These are phyloP conservation scores for Babesia ovis DNA, from an alignment of 169 alveolate genomes.

Conservation along the genomic window DNA sequence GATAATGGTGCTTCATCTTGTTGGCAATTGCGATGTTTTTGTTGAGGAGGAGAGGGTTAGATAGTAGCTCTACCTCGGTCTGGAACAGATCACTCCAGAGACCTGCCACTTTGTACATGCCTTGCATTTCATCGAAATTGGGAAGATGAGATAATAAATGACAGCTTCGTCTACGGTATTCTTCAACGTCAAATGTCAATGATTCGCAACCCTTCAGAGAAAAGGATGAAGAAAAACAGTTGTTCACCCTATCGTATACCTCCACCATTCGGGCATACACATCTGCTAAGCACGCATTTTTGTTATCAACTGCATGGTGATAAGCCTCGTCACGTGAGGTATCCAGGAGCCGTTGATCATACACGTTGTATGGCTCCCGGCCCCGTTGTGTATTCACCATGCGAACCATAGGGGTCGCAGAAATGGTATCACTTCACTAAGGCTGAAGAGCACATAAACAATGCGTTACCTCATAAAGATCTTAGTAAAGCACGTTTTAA, in stretches of 20 bases:
- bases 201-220: slow-evolving; percentile 26
- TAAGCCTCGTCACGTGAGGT: background rate
- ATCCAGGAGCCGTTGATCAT: background rate
- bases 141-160: slow-evolving; percentile 47
- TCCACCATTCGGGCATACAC: slow-evolving; percentile 9
- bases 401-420: background rate
- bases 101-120: slow-evolving; percentile 44
- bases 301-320: background rate
- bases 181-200: slow-evolving; percentile 28
- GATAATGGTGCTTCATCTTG: slow-evolving; percentile 12
- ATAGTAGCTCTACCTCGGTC: slow-evolving; percentile 42
- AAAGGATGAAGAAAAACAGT: slow-evolving; percentile 9
- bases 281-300: background rate
- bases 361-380: background rate
- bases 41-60: slow-evolving; percentile 34
- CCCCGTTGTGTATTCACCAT: background rate
- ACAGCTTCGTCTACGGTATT: slow-evolving; percentile 12
- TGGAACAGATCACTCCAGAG: slow-evolving; percentile 64
- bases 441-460: too few relatives aligned
- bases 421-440: too few relatives aligned
- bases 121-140: slow-evolving; percentile 45
- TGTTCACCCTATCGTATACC: slow-evolving; percentile 25
- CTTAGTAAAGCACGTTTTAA: too few relatives aligned
- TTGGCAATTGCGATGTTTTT: slow-evolving; percentile 53
- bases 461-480: too few relatives aligned